Evolutionary conservation across 805 yeast species (phyloP).

Genomic region (Saccharomycopsis fibuligera): DNA sequence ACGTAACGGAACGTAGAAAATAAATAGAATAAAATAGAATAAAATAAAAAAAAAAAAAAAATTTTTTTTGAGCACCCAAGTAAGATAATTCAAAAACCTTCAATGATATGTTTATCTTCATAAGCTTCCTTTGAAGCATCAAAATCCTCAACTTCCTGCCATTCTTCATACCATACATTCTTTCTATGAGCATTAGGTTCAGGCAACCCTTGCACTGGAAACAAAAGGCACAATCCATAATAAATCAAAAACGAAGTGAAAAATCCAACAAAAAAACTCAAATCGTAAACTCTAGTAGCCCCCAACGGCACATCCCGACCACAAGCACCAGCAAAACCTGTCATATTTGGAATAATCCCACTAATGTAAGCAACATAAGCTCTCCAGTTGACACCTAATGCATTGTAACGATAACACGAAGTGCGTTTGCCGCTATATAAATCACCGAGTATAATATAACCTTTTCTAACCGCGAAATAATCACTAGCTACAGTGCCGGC

Average conservation of each 20-base stretch:
- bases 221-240: slow-evolving; percentile 42
- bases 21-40: no score
- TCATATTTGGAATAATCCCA: slow-evolving; percentile 78
- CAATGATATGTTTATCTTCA: background rate
- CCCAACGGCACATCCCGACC: slow-evolving; percentile 67
- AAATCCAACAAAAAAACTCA: slow-evolving; percentile 77
- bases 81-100: background rate
- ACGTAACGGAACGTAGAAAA: background rate
- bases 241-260: slow-evolving; percentile 50
- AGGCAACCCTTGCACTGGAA: slow-evolving; percentile 48
- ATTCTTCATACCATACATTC: slow-evolving; percentile 57
- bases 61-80: no score
- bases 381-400: slow-evolving; percentile 72
- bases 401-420: slow-evolving; percentile 52
- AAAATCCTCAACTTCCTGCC: slow-evolving; percentile 59
- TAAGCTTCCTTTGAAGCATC: slow-evolving; percentile 22
- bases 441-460: slow-evolving; percentile 56
- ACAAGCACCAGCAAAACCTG: slow-evolving; percentile 82
- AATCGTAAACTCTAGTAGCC: slow-evolving; percentile 64
- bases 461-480: slow-evolving; percentile 68
- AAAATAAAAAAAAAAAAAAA: no score
- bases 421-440: slow-evolving; percentile 46
- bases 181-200: slow-evolving; percentile 34
- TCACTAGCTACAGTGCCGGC: slow-evolving; percentile 72
- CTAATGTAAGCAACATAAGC: slow-evolving; percentile 74